Base-by-base conservation (phyloP, 1,284 basidiomycete species). In the Apiotrichum gamsii region DNA sequence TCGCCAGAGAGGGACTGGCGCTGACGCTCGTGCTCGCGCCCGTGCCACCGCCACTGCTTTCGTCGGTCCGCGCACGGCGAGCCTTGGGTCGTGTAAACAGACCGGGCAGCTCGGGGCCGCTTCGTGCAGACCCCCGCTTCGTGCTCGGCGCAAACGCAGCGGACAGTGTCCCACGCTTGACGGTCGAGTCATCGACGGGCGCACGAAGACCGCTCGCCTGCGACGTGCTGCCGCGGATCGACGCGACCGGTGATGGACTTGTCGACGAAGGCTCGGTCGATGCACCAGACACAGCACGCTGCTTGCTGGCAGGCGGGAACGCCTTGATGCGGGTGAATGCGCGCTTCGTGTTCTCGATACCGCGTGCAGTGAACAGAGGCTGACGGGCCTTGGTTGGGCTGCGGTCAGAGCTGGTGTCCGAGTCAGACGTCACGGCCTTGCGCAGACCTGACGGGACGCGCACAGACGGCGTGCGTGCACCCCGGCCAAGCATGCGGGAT, bases 301-400 rank as follows among this genome's bases (percentile, higher is more conserved):
- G 44, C 30, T 39, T 47, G 34, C 39, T 43, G 13, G 55, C 38
- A 18, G 51, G 54, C 11, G 65, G 65, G 47, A 66, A 66, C 9
- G 58, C 55, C 49, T 63, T 64, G 42, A 66, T 49, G 36, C 58
- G 60, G 8, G 46, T 49, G 4, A 68, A 51, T 8, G 58, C 60
- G 29, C 57, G 60, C 36, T 59, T 61, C 3, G 63, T 64, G 39
- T 52, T 61, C 45, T 61, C 63, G n/a, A 60, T 46, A 3, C 54
- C 49, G 15, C 57, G 58, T 2, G 39, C 20, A 3, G 54, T 48
- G 19, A 54, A 59, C 18, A 60, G 35, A 8, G 49, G 50, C 19
- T 32, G 47, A 3, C 56, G 50, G 5, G 31, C 16, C 28, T 49
- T 51, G 20, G 23, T 30, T 8, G 48, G 43, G 39, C 39, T 43